These are phyloP conservation scores for Helianthus tuberosus DNA, from an alignment of 129 eudicot species.

Conservation along the genomic window DNA sequence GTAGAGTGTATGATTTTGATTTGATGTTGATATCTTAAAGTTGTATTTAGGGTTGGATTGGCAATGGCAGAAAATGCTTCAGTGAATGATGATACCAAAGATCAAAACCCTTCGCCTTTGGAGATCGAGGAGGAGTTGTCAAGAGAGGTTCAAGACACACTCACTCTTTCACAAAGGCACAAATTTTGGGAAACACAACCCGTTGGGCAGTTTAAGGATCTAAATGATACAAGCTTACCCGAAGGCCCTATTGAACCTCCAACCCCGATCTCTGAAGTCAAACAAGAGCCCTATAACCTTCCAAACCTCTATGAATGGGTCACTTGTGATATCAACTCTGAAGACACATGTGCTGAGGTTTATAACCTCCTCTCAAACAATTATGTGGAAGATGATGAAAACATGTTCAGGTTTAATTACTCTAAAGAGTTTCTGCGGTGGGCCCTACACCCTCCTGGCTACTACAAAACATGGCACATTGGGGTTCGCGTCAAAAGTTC, in stretches of 20 bases:
- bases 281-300: conserved; percentile 66
- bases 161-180: conserved; percentile 50
- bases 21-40: background rate
- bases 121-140: conserved; percentile 36
- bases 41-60: conserved; percentile 19
- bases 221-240: conserved; percentile 44
- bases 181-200: conserved; percentile 78
- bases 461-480: conserved; percentile 62
- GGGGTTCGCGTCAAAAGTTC: conserved; percentile 64
- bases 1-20: background rate
- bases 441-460: conserved; percentile 71
- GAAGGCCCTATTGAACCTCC: conserved; percentile 69
- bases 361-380: conserved; percentile 57
- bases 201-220: conserved; percentile 67
- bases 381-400: conserved; percentile 72
- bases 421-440: conserved; percentile 64
- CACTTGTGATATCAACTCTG: conserved; percentile 62
- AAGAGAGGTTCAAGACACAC: conserved; percentile 52
- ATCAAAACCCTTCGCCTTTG: conserved; percentile 30
- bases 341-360: conserved; percentile 59
- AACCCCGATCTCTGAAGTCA: conserved; percentile 53
- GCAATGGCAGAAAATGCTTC: conserved; percentile 49
- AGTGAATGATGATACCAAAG: conserved; percentile 30
- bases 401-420: conserved; percentile 67
- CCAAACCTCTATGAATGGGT: conserved; percentile 63